A percentile compares a stretch with the other conserved stretches of the same genome.
Evolutionary conservation across 202 grass and related monocot species (phyloP).

Genomic region (Setaria viridis): DNA sequence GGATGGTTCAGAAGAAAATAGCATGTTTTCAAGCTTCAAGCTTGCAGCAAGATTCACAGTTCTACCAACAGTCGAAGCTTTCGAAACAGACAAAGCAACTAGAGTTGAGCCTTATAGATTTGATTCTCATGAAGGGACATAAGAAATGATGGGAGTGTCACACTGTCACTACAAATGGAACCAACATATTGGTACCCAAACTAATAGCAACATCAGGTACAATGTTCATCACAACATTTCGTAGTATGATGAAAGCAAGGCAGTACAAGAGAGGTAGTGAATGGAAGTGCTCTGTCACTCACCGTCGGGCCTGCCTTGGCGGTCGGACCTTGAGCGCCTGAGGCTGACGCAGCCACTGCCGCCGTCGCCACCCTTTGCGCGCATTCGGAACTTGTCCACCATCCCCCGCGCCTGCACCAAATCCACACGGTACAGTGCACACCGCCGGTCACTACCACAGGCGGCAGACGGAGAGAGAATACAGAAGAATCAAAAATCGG

Average conservation of each 20-base stretch:
- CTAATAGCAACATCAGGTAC: not conserved
- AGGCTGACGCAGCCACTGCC: slow-evolving; percentile 80
- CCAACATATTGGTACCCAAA: not conserved
- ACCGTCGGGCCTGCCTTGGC: slow-evolving; percentile 77
- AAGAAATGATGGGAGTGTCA: not conserved
- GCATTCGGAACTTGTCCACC: slow-evolving; percentile 77
- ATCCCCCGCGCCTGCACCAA: slow-evolving; percentile 68
- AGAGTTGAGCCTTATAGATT: not conserved
- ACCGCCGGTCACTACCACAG: not conserved
- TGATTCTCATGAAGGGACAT: not conserved
- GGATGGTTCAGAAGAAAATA: not conserved
- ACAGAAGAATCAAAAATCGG: not conserved
- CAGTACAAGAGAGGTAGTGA: not conserved
- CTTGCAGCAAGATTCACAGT: not conserved
- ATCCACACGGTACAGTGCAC: not conserved
- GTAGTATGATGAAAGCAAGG: not conserved
- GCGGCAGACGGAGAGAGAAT: not conserved
- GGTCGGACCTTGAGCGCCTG: slow-evolving; percentile 64
- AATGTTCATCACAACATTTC: not conserved
- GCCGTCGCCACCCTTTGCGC: slow-evolving; percentile 82
- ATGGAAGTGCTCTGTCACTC: slow-evolving; percentile 53
- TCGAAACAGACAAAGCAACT: not conserved
- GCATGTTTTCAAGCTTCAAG: not conserved
- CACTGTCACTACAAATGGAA: not conserved
- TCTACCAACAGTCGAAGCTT: not conserved